Evolutionary conservation across 768 basidiomycete species (phyloP).

Genomic region (Leucocoprinus sp.): DNA sequence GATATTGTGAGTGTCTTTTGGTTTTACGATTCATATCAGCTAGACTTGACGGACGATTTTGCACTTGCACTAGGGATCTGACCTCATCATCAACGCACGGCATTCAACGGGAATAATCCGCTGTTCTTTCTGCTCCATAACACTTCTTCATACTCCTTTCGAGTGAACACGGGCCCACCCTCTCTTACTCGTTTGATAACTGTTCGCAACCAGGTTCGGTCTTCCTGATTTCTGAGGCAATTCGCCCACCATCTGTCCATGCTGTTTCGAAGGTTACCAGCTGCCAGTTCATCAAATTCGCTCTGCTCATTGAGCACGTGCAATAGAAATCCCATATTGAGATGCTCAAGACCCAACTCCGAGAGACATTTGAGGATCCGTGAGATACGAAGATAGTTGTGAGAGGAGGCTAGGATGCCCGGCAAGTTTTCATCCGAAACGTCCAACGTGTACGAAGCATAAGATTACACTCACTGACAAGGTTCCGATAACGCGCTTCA

Average conservation of each 20-base stretch:
- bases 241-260: conserved; percentile 80
- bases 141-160: conserved; percentile 45
- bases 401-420: conserved; percentile 41
- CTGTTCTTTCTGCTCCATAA: conserved; percentile 32
- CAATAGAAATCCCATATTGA: conserved; percentile 60
- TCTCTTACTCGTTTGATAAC: conserved; percentile 43
- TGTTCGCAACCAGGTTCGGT: conserved; percentile 47
- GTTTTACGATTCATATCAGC: background rate
- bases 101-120: conserved; percentile 30
- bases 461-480: conserved; percentile 44
- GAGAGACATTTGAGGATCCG: conserved; percentile 72
- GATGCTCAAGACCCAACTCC: conserved; percentile 55
- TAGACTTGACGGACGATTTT: background rate
- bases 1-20: background rate
- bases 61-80: background rate
- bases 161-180: conserved; percentile 42
- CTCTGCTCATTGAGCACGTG: conserved; percentile 67
- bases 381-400: conserved; percentile 72
- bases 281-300: conserved; percentile 43
- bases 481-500: conserved; percentile 50
- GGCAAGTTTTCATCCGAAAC: background rate
- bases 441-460: background rate
- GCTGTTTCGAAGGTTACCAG: conserved; percentile 40
- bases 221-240: conserved; percentile 55
- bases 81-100: no score